phyloP scores from a whole-genome alignment of 1,139 yeast genomes.

The Saccharomyces hybrid region DNA sequence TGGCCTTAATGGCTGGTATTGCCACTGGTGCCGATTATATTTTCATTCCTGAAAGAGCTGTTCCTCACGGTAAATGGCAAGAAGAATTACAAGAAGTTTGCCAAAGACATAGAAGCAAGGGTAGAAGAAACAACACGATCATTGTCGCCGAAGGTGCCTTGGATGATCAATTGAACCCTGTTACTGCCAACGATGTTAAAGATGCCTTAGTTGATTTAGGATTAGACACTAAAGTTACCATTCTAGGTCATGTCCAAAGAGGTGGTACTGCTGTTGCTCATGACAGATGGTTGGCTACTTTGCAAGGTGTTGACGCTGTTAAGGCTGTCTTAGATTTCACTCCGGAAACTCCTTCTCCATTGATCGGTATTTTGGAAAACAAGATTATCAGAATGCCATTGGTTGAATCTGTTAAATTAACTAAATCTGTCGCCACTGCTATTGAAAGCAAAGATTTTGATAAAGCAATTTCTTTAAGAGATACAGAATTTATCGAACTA shows the following conservation, averaged over 20 bases:
- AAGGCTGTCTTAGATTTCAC: slow-evolving; percentile 63
- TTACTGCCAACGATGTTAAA: slow-evolving; percentile 59
- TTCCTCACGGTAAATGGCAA: slow-evolving; percentile 53
- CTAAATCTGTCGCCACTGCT: slow-evolving; percentile 64
- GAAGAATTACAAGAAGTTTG: slow-evolving; percentile 60
- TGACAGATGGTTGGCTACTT: slow-evolving; percentile 66
- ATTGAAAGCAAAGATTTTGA: slow-evolving; percentile 54
- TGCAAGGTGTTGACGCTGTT: slow-evolving; percentile 82
- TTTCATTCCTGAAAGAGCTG: slow-evolving; percentile 74
- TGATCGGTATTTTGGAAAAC: slow-evolving; percentile 68
- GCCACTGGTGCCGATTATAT: slow-evolving; percentile 78
- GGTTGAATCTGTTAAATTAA: slow-evolving; percentile 63
- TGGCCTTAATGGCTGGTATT: slow-evolving; percentile 75
- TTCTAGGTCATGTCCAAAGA: slow-evolving; percentile 77
- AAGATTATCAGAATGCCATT: slow-evolving; percentile 62
- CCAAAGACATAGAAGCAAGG: slow-evolving; percentile 57
- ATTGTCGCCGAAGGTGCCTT: slow-evolving; percentile 83
- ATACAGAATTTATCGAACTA: slow-evolving; percentile 63
- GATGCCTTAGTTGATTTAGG: slow-evolving; percentile 64
- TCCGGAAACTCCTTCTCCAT: slow-evolving; percentile 67
- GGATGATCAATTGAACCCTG: slow-evolving; percentile 56
- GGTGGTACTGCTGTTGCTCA: slow-evolving; percentile 83
- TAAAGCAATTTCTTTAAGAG: slow-evolving; percentile 59
- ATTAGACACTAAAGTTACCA: slow-evolving; percentile 70
- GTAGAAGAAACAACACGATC: slow-evolving; percentile 72